Percentiles rank a stretch among this genome's conserved stretches.
Evolutionary conservation across 2,329 filamentous ascomycete species (phyloP).

Genomic region (Periconia sp.): DNA sequence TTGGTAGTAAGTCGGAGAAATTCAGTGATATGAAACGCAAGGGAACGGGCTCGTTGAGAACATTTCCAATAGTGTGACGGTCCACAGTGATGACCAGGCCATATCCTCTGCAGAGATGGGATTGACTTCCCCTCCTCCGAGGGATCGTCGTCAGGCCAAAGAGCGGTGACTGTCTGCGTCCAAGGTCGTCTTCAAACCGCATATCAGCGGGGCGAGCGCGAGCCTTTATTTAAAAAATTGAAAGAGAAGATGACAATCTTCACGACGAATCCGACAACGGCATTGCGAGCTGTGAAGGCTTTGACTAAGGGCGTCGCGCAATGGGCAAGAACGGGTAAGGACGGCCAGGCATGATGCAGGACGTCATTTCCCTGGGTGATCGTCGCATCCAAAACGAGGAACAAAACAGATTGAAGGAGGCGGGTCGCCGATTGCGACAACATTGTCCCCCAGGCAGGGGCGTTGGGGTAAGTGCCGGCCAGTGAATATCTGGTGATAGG

Average conservation of each 20-base stretch:
- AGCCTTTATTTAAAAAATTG: constrained; percentile 5
- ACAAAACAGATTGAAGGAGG: constrained; percentile 17
- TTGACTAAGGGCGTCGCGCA: constrained; percentile 13
- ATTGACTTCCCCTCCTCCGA: constrained; percentile 16
- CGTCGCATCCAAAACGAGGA: constrained; percentile 21
- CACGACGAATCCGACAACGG: constrained; percentile 20
- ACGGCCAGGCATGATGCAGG: constrained; percentile 8
- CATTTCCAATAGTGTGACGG: too few relatives aligned
- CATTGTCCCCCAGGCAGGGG: constrained; percentile 11
- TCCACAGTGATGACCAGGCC: too few relatives aligned
- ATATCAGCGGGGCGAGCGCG: constrained; percentile 9
- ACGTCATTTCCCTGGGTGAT: constrained; percentile 32
- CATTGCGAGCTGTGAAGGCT: constrained; percentile 14
- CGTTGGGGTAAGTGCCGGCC: constrained; percentile 19
- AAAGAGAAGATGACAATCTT: constrained; percentile 16
- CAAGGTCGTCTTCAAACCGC: constrained; percentile 5
- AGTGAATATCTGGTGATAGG: constrained; percentile 11
- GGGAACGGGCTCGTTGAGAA: too few relatives aligned
- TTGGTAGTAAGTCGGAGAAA: too few relatives aligned
- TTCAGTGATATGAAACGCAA: too few relatives aligned
- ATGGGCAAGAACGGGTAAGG: background rate
- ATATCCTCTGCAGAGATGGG: background rate
- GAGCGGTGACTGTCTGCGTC: constrained; percentile 22
- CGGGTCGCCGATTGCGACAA: constrained; percentile 27
- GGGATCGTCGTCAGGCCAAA: constrained; percentile 27